Conservation (phyloP, 164 flowering plant genomes). For the Houttuynia cordata region DNA sequence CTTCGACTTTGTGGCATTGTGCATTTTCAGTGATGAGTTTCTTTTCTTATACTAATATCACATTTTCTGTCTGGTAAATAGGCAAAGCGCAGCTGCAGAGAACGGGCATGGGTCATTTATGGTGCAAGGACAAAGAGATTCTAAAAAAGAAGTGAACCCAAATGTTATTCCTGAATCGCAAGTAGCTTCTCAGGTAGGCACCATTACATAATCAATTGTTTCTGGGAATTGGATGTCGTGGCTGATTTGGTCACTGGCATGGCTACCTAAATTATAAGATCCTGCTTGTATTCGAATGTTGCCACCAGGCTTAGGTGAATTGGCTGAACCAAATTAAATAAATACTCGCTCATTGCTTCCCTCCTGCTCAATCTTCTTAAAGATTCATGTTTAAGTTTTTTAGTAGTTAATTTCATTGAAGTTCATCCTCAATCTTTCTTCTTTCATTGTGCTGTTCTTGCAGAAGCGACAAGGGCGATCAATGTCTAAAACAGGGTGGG, state of each 20-base stretch:
- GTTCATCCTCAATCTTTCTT: too few relatives aligned
- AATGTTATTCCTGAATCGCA: slow-evolving; percentile 59
- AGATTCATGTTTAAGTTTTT: background rate
- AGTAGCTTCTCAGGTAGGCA: slow-evolving; percentile 35
- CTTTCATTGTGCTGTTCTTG: background rate
- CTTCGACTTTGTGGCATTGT: background rate
- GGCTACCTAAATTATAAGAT: too few relatives aligned
- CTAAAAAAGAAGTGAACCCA: slow-evolving; percentile 45
- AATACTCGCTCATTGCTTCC: background rate
- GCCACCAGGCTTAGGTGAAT: background rate
- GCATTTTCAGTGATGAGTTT: background rate
- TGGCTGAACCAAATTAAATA: too few relatives aligned
- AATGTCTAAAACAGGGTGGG: slow-evolving; percentile 46
- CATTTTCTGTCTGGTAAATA: slow-evolving; percentile 8
- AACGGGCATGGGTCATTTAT: slow-evolving; percentile 27
- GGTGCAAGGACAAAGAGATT: slow-evolving; percentile 27
- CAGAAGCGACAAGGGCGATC: slow-evolving; percentile 40
- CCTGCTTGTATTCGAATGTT: too few relatives aligned
- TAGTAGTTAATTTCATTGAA: background rate
- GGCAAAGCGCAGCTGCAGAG: slow-evolving; percentile 39
- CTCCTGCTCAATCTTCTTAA: background rate
- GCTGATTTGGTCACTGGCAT: background rate
- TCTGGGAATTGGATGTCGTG: background rate
- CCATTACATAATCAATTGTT: background rate
- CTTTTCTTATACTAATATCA: background rate